Percentiles rank a stretch among this genome's conserved stretches.
These are phyloP conservation scores for Solanum boliviense DNA, from an alignment of 257 asterid species.

Conservation along the genomic window DNA sequence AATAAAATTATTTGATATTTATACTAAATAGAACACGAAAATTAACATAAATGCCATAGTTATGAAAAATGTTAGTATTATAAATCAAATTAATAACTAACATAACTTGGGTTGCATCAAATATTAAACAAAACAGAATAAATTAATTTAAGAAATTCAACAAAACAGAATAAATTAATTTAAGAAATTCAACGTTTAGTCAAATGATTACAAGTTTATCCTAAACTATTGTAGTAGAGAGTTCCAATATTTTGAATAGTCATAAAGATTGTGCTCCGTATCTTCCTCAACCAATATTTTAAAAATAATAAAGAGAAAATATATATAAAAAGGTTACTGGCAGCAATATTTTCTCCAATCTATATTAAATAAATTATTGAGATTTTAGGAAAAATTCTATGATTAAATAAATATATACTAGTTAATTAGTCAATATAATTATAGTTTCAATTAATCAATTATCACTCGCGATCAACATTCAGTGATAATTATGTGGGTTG, in stretches of 20 bases:
- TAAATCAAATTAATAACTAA: background rate
- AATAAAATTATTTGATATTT: background rate
- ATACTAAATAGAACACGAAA: background rate
- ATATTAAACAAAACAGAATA: background rate
- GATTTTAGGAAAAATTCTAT: no score
- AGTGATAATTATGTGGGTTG: no score
- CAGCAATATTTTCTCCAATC: no score
- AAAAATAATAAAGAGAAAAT: no score
- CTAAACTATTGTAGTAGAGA: background rate
- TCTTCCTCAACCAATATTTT: background rate
- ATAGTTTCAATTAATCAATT: no score
- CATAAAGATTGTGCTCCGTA: background rate
- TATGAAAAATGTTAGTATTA: background rate
- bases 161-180: background rate
- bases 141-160: background rate
- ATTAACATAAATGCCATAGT: background rate
- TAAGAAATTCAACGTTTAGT: background rate
- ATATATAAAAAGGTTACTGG: no score
- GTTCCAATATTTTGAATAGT: background rate
- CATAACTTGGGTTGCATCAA: background rate
- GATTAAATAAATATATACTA: no score
- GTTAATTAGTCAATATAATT: no score
- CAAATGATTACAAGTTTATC: background rate
- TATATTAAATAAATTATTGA: no score
- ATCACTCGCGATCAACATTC: fast-evolving